Evolutionary conservation across 1,139 yeast genomes (phyloP), one percentile per base, ranked within the genome.

Genomic region (Lodderomyces metapsilosis): DNA sequence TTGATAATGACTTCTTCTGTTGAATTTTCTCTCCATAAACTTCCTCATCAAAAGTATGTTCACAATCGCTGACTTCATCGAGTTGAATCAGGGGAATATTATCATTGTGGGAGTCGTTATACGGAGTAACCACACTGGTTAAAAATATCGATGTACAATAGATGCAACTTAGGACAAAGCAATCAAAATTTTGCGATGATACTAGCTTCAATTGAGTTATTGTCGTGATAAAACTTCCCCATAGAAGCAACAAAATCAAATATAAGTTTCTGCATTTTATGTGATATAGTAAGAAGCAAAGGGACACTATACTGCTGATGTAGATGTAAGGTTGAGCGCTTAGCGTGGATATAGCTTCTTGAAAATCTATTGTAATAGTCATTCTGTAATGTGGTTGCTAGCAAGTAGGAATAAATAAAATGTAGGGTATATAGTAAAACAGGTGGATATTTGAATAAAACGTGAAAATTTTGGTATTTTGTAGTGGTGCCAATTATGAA

Each of bases 151-250:
- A 28, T 4, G 15, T 18, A 28, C 32, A 28, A 10, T 28, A 28
- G 32, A 28, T 28, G 13, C n/a, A 4, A 15, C 32, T 28, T 7
- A 28, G 32, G 3, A 28, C 18, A 28, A 28, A 28, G 18, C 32
- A 28, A 15, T 28, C 32, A 28, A 28, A 28, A 16, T 28, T 7
- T 18, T 15, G 32, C n/a, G 32, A 28, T 10, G 32, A 28, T 4
- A 28, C 32, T 15, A 28, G 18, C 18, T 28, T 28, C 32, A 28
- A 28, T 15, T 28, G 32, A 16, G 32, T 28, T 15, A 28, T 28
- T 15, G 32, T 28, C 7, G 41, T 34, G n/a, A 47, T 27, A 17
- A 39, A 9, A 8, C 43, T 11, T 16, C 43, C 43, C 50, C 50
- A 47, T 38, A 38, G 7, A 12, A 40, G 27, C 27, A 43, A 38